Evolutionary conservation across 1,284 basidiomycete species (phyloP), one percentile per base, ranked within the genome.

Genomic region (Ganoderma sp.): DNA sequence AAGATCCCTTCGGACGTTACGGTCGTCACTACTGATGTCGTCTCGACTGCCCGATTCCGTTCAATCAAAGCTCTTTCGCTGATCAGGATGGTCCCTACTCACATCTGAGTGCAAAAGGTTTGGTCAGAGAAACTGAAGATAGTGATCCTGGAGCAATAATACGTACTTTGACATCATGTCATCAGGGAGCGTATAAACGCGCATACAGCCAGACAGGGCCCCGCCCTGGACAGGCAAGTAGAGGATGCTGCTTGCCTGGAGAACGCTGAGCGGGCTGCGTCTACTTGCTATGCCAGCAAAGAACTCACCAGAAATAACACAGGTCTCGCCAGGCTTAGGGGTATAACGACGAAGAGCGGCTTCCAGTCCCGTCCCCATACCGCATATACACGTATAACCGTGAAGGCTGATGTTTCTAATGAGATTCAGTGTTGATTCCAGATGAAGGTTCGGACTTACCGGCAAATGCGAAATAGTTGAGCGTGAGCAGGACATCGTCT

Each of bases 351-450:
- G 6, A 71, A 3, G 1, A 71, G 63, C 5, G 67, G 63, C 32
- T 61, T 67, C 69, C 70, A 71, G 28, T 68, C 65, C 28, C 60
- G 48, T 2, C 67, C 70, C 67, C 70, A 67, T 1, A 71, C 64
- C 1, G 59, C 70, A 42, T 65, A 69, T 2, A 67, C 45, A 28
- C 70, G 65, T 3, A 71, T 10, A 22, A 58, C 43, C 2, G 70
- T 69, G 54, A 71, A 71, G 2, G 64, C 70, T 71, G 32, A 0
- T 6, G 34, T 15, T 17, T 10, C 5, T 7, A 4, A 2, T 41
- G 12, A 41, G 22, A 7, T n/a, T 37, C 9, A 7, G 22, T 10
- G 12, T 9, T 9, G 39, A n/a, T 1, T 7, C 19, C 0, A 25
- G 22, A 2, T 12, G 34, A 8, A 39, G 17, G 34, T 3, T 3